Evolutionary conservation across 805 yeast genomes (phyloP), one percentile per base, ranked within the genome.

Genomic region (Kluyveromyces dobzhanskii): DNA sequence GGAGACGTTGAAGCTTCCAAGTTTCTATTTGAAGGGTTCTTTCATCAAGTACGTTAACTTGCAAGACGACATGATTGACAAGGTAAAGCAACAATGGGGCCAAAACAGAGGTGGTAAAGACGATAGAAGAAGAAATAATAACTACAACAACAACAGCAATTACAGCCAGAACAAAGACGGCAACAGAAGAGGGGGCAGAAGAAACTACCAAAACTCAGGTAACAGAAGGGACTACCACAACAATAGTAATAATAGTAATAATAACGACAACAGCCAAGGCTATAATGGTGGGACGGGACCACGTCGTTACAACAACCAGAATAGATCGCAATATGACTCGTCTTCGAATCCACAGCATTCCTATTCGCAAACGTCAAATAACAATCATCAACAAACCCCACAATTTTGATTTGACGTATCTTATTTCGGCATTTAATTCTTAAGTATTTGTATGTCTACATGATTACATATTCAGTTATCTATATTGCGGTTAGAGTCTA

Each of bases 11-110:
- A 78, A 80, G 54, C 62, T 82, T 33, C 75, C 78, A 3, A 94
- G 85, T 51, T 72, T 81, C 41, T 88, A 87, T 56, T 75, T 88
- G 29, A 78, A 88, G 57, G 97, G 97, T 32, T 80, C 74, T 46
- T 90, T 84, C 51, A 82, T 86, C 62, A 84, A 83, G 56, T 78
- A 76, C 50, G 69, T 84, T 46, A 76, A 85, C 61, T 68, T 84
- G 57, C 85, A 85, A 21, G 85, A 83, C 49, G 82, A 77, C 51
- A 67, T 81, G 30, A 83, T 84, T 68, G 87, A 80, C 49, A 75
- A 77, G 46, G 83, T 84, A 45, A 81, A 79, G 55, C 84, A 78
- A 43, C 46, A 45, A 44, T 55, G 61, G 44, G 53, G 54, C 40
- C 53, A 61, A 39, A 51, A 61, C 46, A 59, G 56, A 42, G 52